A percentile compares a stretch with the other conserved stretches of the same genome.
Conservation (phyloP, 2,329 filamentous ascomycete species). For the Chaetomium sp. region DNA sequence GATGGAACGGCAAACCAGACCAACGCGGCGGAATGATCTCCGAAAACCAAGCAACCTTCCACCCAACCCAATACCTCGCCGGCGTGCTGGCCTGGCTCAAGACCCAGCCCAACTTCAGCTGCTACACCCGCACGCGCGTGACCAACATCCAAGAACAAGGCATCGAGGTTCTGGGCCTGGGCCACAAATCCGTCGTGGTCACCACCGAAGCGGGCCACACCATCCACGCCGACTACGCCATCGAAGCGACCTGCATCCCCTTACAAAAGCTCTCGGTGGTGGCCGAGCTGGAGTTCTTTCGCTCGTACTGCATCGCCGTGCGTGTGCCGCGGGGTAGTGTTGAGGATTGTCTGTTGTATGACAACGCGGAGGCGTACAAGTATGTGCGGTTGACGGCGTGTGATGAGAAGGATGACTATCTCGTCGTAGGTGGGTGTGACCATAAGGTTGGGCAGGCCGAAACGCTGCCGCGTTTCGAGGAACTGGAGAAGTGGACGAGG, state of each 20-base stretch:
- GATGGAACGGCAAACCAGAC: constrained; percentile 45
- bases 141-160: constrained; percentile 42
- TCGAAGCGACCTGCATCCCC: constrained; percentile 50
- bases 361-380: constrained; percentile 48
- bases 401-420: constrained; percentile 47
- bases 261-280: constrained; percentile 49
- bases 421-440: constrained; percentile 51
- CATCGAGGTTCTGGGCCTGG: constrained; percentile 37
- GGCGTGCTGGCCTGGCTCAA: constrained; percentile 47
- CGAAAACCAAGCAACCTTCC: constrained; percentile 45
- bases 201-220: constrained; percentile 40
- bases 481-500: constrained; percentile 47
- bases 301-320: constrained; percentile 52
- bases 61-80: constrained; percentile 49
- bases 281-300: constrained; percentile 45
- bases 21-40: constrained; percentile 46
- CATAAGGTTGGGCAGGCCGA: constrained; percentile 52
- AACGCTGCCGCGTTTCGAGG: constrained; percentile 38
- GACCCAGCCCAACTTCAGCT: constrained; percentile 45
- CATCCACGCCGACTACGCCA: constrained; percentile 41
- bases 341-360: constrained; percentile 50
- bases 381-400: constrained; percentile 48
- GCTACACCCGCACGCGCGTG: constrained; percentile 46
- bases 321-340: constrained; percentile 45
- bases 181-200: constrained; percentile 40